These are phyloP conservation scores for Macrotyloma uniflorum DNA, from an alignment of 306 rosid species.

Conservation along the genomic window DNA sequence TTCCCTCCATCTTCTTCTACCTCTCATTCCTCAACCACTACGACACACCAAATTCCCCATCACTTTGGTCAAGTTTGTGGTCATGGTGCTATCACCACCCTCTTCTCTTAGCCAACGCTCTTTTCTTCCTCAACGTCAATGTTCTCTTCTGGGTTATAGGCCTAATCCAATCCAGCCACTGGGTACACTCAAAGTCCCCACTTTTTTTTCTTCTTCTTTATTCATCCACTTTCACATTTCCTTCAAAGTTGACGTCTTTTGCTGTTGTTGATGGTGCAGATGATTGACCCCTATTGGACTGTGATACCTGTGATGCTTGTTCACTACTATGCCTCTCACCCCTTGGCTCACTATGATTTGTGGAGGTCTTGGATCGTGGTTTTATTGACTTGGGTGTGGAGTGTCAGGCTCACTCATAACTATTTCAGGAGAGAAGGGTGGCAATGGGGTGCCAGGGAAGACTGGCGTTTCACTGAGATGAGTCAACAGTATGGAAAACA, in stretches of 20 bases:
- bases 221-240: not conserved
- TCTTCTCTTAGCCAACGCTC: conserved; percentile 66
- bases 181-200: conserved; percentile 53
- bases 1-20: conserved; percentile 83
- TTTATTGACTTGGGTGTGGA: conserved; percentile 78
- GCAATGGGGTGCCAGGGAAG: conserved; percentile 94
- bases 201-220: not conserved
- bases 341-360: conserved; percentile 59
- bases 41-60: conserved; percentile 24
- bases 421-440: conserved; percentile 86
- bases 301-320: conserved; percentile 85
- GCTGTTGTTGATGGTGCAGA: conserved; percentile 56
- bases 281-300: conserved; percentile 91
- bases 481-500: conserved; percentile 63
- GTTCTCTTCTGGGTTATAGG: conserved; percentile 87
- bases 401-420: conserved; percentile 78
- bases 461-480: conserved; percentile 94
- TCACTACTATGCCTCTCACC: conserved; percentile 78
- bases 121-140: conserved; percentile 89
- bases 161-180: conserved; percentile 71
- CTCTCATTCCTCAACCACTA: conserved; percentile 61
- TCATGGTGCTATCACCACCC: conserved; percentile 87
- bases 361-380: conserved; percentile 76
- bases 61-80: conserved; percentile 53
- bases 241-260: conserved; percentile 32